A percentile compares a stretch with the other conserved stretches of the same genome.
These are phyloP conservation scores for Linum tenue DNA, from an alignment of 345 rosid species.

Conservation along the genomic window DNA sequence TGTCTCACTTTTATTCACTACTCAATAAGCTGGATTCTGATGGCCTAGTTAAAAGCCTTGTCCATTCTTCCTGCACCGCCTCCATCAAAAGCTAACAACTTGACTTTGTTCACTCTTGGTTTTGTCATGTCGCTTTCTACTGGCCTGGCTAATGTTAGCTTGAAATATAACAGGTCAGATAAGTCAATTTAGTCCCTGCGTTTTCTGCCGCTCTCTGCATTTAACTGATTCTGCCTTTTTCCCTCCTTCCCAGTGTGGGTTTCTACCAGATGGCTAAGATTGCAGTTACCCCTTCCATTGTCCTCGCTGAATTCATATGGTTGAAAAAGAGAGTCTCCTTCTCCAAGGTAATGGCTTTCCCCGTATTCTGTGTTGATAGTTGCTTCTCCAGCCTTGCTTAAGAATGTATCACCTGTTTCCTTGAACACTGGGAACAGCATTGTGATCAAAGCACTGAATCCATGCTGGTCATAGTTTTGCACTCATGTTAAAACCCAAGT, in stretches of 20 bases:
- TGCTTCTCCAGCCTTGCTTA: neutral
- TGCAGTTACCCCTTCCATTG: constrained; percentile 89
- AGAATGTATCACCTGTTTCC: neutral
- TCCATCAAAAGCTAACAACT: constrained; percentile 47
- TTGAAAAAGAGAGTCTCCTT: constrained; percentile 60
- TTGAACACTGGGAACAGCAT: too few species aligned
- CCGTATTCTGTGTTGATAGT: neutral
- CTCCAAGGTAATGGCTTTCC: constrained; percentile 44
- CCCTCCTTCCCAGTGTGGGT: constrained; percentile 50
- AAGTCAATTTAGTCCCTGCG: neutral
- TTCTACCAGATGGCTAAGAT: constrained; percentile 98
- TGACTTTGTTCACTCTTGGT: constrained; percentile 64
- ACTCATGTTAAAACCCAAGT: neutral
- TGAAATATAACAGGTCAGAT: constrained; percentile 82
- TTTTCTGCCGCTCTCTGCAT: neutral
- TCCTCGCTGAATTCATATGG: constrained; percentile 78
- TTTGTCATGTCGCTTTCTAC: constrained; percentile 88
- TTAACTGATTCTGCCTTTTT: neutral
- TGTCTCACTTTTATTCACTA: constrained; percentile 85
- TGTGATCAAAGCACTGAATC: neutral
- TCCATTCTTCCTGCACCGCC: constrained; percentile 70
- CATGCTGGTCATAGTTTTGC: neutral
- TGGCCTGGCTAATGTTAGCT: constrained; percentile 95
- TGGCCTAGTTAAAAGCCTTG: constrained; percentile 69
- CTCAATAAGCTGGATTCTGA: constrained; percentile 57